Base-by-base conservation (phyloP, 176 grass and related monocot species). In the Eleusine indica region DNA sequence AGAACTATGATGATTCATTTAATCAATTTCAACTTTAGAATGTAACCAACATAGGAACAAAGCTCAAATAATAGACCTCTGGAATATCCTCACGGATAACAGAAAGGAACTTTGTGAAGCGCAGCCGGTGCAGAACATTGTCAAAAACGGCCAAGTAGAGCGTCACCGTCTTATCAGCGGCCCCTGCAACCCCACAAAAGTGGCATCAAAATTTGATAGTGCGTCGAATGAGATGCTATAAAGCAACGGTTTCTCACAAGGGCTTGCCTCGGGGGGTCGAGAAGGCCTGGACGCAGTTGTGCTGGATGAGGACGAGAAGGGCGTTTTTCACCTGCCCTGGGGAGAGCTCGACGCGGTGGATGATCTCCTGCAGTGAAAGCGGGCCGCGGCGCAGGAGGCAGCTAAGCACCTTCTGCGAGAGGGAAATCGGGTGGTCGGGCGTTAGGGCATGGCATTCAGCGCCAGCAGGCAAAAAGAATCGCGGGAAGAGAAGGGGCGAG, bases 271-370 rank as follows among this genome's bases (percentile, higher is more conserved):
- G 87, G 17, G 80, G 74, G 62, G n/a, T 76, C 29, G 80, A 85
- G 83, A 89, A 98, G 69, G 89, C 91, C 89, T 96, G 93, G 4
- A 96, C 85, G 84, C 91, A 98, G 74, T 90, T 98, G 83, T 98
- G 93, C 75, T 95, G 93, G 85, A 98, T 89, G 70, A 98, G 93
- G 79, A 95, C 74, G 63, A 95, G 91, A 44, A 95, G 93, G 14
- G 89, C 85, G 19, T 98, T 98, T 91, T 98, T 98, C 69, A 90
- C 87, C 63, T 90, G 80, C 22, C 49, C 66, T 5, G 40, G 60
- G 1, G 85, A 77, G 74, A 92, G 81, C 30, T 86, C 32, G 21
- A 92, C 67, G 76, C 80, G 85, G 54, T 85, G 85, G 66, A 76
- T 52, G 68, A 98, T 80, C 44, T 98, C 96, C 38, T 71, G 77